These are phyloP conservation scores for Puccinia novopanici DNA, from an alignment of 1,284 basidiomycete genomes.

Conservation along the genomic window DNA sequence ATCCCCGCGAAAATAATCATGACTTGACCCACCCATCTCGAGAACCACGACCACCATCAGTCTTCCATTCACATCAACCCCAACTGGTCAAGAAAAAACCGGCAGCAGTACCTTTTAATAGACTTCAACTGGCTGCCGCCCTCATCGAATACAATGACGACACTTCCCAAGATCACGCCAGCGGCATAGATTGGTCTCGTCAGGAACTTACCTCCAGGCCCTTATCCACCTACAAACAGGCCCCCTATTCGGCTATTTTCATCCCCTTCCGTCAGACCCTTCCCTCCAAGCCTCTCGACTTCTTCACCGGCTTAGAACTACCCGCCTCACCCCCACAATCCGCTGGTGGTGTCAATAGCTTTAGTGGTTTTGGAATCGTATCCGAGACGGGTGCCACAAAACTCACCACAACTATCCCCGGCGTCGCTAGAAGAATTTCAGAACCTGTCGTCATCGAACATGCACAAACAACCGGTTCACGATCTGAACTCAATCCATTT, in stretches of 20 bases:
- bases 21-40: conserved; percentile 26
- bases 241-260: conserved; percentile 46
- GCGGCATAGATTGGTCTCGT: conserved; percentile 22
- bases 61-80: conserved; percentile 9
- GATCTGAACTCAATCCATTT: neutral
- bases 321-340: conserved; percentile 28
- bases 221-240: conserved; percentile 14
- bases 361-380: conserved; percentile 47
- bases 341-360: neutral
- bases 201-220: conserved; percentile 27
- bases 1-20: neutral
- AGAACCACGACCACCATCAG: conserved; percentile 21
- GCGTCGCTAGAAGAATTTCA: neutral
- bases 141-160: conserved; percentile 38
- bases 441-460: conserved; percentile 7
- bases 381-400: conserved; percentile 11
- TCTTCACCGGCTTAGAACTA: conserved; percentile 34
- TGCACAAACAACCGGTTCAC: conserved; percentile 5
- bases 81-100: conserved; percentile 17
- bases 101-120: conserved; percentile 38
- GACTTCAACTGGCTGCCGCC: conserved; percentile 50
- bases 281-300: conserved; percentile 31
- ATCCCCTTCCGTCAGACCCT: conserved; percentile 40
- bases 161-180: neutral
- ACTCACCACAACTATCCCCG: neutral